Percentiles rank a stretch among this genome's conserved stretches.
Conservation (phyloP, 306 rosid genomes). For the Urtica urens region DNA sequence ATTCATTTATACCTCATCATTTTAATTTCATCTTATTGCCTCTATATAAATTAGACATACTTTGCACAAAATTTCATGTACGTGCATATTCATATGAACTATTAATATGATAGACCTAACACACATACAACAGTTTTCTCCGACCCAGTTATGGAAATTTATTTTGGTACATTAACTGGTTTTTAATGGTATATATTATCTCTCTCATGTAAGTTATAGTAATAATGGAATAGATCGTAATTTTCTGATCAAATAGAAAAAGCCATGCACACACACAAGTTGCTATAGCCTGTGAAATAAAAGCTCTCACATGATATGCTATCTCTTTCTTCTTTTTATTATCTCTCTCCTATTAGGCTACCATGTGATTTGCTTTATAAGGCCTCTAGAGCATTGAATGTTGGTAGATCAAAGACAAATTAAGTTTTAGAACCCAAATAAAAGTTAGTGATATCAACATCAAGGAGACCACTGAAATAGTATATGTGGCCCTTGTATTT, state of each 20-base stretch:
- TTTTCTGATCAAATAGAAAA: not conserved
- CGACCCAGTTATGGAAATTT: not conserved
- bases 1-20: constrained; percentile 2
- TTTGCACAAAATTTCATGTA: not conserved
- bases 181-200: not conserved
- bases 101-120: not conserved
- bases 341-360: constrained; percentile 8
- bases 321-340: not conserved
- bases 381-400: constrained; percentile 16
- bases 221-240: not conserved
- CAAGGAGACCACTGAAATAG: not conserved
- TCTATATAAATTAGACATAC: not conserved
- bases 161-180: not conserved
- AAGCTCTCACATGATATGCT: not conserved
- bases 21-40: not conserved
- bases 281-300: not conserved
- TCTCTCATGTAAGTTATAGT: too few relatives aligned
- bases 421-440: not conserved
- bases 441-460: constrained; percentile 5
- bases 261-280: constrained; percentile 1
- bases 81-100: not conserved
- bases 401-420: constrained; percentile 15
- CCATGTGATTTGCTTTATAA: constrained; percentile 9
- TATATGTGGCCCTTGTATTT: not conserved
- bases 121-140: not conserved